Evolutionary conservation across 345 rosid genomes (phyloP), one percentile per base, ranked within the genome.

Genomic region (Lagerstroemia speciosa): DNA sequence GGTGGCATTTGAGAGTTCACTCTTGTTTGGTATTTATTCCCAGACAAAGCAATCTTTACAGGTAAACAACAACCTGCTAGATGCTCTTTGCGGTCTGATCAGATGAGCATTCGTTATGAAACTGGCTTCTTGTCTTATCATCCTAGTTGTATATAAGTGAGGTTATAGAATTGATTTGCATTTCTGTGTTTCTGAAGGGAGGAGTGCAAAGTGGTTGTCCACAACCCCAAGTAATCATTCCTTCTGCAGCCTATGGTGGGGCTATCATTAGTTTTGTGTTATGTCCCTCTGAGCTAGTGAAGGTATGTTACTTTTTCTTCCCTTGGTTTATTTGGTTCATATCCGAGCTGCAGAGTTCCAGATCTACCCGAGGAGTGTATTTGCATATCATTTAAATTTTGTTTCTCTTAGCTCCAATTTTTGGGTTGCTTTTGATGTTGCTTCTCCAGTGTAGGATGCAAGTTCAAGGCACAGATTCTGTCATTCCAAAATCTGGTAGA

Each of bases 361-460:
- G n/a, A n/a, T n/a, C n/a, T n/a, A n/a, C n/a, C n/a, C n/a, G n/a
- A n/a, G n/a, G n/a, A n/a, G n/a, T 52, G 11, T 24, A 26, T 34
- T 69, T 64, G n/a, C n/a, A 62, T 36, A 52, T 31, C 29, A 29
- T 64, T 4, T 65, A 10, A 3, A 63, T 34, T 20, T 66, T 29
- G 65, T 26, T 34, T 8, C 70, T 64, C 46, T 76, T 30, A 61
- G 55, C 68, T 77, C 61, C 29, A 32, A 37, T 22, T 67, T 55
- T 31, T 73, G 68, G 81, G 74, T 57, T 33, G 9, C 53, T 50
- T 62, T 62, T 83, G 85, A 83, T 79, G 72, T 70, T 70, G 71
- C 74, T 76, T 74, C 77, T 87, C 66, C 96, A 95, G 94, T 90
- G 97, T 86, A 90, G 97, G 83, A 90, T 92, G 96, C 99, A 95